Conservation (phyloP, 179 eudicot species). For the Drosera spatulata region DNA sequence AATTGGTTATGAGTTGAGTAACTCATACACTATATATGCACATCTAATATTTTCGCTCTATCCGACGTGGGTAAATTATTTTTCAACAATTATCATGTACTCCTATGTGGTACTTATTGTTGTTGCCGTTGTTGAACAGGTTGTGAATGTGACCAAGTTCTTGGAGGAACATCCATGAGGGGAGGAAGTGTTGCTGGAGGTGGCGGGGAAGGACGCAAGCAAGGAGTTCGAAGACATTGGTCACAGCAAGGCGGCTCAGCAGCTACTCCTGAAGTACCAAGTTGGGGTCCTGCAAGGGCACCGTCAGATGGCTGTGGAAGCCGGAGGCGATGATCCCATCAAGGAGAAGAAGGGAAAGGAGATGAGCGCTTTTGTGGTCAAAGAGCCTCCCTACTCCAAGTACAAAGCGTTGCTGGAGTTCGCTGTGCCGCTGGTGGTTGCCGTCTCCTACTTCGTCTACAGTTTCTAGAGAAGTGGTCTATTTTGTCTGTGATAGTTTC, state of each 20-base stretch:
- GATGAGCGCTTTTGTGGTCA: constrained; percentile 31
- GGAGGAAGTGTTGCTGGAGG: constrained; percentile 26
- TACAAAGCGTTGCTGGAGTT: constrained; percentile 14
- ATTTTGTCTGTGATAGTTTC: too few species aligned
- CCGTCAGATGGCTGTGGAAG: constrained; percentile 2
- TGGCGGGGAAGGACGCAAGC: constrained; percentile 32
- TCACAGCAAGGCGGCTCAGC: constrained; percentile 27
- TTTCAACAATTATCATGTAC: not conserved
- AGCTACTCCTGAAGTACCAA: constrained; percentile 21
- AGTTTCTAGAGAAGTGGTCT: not conserved
- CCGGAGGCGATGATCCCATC: not conserved
- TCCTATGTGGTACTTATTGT: not conserved
- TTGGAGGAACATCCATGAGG: constrained; percentile 36
- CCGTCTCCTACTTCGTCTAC: constrained; percentile 14
- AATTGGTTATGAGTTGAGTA: not conserved
- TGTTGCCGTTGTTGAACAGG: constrained; percentile 5
- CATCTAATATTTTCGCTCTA: not conserved
- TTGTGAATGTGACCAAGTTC: constrained; percentile 28
- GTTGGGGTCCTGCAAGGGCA: constrained; percentile 25
- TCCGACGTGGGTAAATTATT: not conserved
- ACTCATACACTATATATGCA: not conserved
- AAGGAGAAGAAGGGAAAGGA: constrained; percentile 12
- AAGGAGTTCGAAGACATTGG: constrained; percentile 25
- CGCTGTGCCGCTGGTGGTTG: constrained; percentile 20
- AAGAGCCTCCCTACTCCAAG: constrained; percentile 12